These are phyloP conservation scores for Artemisia annua DNA, from an alignment of 129 eudicot genomes.

Conservation along the genomic window DNA sequence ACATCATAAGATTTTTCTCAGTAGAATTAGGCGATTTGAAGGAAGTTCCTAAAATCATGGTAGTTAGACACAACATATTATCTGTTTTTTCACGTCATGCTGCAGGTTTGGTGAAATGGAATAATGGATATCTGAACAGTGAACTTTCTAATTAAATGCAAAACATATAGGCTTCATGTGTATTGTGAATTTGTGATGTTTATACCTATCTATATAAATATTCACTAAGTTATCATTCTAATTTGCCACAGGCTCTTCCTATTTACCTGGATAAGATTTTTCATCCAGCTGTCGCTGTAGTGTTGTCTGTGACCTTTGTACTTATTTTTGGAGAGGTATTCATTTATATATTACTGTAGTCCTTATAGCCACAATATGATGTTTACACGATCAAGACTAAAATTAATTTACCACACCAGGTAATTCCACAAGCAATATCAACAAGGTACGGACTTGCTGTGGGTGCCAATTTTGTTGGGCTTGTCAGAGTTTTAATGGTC, in stretches of 20 bases:
- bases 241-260: slow-evolving; percentile 90
- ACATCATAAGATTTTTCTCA: too few relatives aligned
- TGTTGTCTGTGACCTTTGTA: slow-evolving; percentile 91
- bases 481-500: slow-evolving; percentile 82
- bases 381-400: slow-evolving; percentile 26
- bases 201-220: neutral
- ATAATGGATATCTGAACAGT: neutral
- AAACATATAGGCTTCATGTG: slow-evolving; percentile 1
- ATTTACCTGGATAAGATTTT: slow-evolving; percentile 82
- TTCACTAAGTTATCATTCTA: slow-evolving; percentile 17
- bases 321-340: slow-evolving; percentile 93
- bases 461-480: slow-evolving; percentile 90
- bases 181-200: neutral
- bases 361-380: neutral
- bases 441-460: slow-evolving; percentile 94
- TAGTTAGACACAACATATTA: neutral
- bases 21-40: neutral
- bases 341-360: slow-evolving; percentile 3
- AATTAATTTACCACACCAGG: slow-evolving; percentile 37
- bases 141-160: slow-evolving; percentile 5
- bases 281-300: slow-evolving; percentile 82
- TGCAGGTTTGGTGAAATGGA: neutral
- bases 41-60: neutral
- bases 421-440: slow-evolving; percentile 97
- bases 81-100: too few relatives aligned